These are phyloP conservation scores for Heliamphora pulchella DNA, from an alignment of 179 eudicot species.

Conservation along the genomic window DNA sequence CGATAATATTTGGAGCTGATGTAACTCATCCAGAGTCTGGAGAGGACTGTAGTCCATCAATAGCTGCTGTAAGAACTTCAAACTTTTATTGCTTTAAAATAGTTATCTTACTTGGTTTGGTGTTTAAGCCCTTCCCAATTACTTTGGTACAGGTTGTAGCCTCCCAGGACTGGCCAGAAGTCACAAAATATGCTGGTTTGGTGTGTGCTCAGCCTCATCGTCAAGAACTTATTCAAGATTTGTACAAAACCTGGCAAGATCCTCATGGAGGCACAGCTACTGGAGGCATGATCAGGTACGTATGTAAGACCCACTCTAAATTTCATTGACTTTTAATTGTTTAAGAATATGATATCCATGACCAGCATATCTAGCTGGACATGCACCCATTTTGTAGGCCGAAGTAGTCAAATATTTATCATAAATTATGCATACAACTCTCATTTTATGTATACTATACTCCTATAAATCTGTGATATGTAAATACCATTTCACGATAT, in stretches of 20 bases:
- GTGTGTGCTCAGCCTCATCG: conserved; percentile 90
- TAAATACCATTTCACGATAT: too few species aligned
- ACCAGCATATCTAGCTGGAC: not conserved
- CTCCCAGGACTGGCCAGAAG: conserved; percentile 97
- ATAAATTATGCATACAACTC: not conserved
- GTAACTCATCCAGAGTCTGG: conserved; percentile 87
- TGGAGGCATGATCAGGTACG: conserved; percentile 90
- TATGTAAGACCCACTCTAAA: not conserved
- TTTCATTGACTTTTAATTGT: not conserved
- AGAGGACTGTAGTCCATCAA: conserved; percentile 88
- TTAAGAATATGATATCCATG: too few species aligned
- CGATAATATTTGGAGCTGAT: conserved; percentile 92
- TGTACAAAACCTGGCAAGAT: conserved; percentile 73
- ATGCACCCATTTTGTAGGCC: not conserved
- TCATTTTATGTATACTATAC: too few species aligned
- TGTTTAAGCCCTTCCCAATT: not conserved
- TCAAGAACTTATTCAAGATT: conserved; percentile 85
- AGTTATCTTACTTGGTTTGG: not conserved
- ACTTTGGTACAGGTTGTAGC: conserved; percentile 65
- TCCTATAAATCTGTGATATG: too few species aligned
- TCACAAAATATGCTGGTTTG: conserved; percentile 84
- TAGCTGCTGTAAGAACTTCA: conserved; percentile 68
- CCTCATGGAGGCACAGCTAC: conserved; percentile 52
- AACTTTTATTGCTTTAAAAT: not conserved
- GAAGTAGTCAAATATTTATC: not conserved